Evolutionary conservation across 176 grass and related monocot genomes (phyloP).

Genomic region (Oryza glaberrima): DNA sequence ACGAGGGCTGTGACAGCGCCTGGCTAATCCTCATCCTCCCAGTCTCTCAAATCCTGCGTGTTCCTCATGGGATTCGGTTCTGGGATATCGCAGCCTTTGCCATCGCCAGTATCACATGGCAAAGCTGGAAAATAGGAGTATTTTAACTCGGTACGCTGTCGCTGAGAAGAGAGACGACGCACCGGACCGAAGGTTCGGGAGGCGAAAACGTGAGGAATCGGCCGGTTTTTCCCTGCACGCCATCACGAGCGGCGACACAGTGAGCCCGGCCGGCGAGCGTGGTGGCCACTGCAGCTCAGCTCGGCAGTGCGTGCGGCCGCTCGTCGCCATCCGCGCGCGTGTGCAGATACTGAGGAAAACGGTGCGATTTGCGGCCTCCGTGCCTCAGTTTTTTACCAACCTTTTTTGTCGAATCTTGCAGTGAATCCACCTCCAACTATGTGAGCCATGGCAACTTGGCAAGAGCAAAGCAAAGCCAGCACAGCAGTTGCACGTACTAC

Average conservation of each 20-base stretch:
- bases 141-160: not conserved
- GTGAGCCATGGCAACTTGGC: no score
- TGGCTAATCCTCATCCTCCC: not conserved
- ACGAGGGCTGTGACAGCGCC: not conserved
- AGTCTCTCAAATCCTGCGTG: not conserved
- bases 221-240: not conserved
- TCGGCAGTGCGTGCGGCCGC: not conserved
- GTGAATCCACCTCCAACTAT: not conserved
- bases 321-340: not conserved
- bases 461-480: no score
- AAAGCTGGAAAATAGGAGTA: no score
- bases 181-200: not conserved
- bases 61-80: not conserved
- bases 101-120: not conserved
- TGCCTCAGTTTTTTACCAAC: no score
- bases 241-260: not conserved
- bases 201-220: not conserved
- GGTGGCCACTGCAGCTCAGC: not conserved
- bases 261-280: no score
- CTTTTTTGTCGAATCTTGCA: not conserved
- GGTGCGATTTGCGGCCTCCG: not conserved
- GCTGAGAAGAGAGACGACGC: not conserved
- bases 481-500: no score
- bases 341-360: not conserved
- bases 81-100: not conserved